Percentiles rank a stretch among this genome's conserved stretches.
These are phyloP conservation scores for Thalassiosira livingstoniorum DNA, from an alignment of 352 stramenopile genomes.

Conservation along the genomic window DNA sequence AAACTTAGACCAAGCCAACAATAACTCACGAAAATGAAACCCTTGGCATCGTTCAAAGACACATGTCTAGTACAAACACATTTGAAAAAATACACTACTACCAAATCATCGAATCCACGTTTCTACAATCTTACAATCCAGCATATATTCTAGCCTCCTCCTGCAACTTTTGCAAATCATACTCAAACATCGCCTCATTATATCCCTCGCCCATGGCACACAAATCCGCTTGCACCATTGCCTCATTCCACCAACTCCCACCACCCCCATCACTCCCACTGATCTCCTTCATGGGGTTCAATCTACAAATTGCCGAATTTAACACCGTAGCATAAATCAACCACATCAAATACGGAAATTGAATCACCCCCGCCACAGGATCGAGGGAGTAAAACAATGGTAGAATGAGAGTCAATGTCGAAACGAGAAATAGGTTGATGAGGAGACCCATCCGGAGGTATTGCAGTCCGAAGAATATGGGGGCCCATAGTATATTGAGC, in stretches of 20 bases:
- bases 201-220: conserved; percentile 47
- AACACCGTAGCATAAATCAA: conserved; percentile 72
- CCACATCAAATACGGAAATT: conserved; percentile 75
- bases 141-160: conserved; percentile 52
- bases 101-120: no score
- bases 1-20: no score
- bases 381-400: conserved; percentile 57
- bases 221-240: conserved; percentile 52
- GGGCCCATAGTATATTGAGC: conserved; percentile 77
- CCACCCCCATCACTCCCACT: no score
- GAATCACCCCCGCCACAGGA: conserved; percentile 54
- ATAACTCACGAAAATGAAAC: no score
- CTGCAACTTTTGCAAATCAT: conserved; percentile 60
- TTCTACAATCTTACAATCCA: no score
- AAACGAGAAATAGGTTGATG: conserved; percentile 64
- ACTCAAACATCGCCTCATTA: conserved; percentile 74
- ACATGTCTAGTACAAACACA: no score
- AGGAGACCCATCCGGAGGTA: conserved; percentile 55
- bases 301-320: conserved; percentile 69
- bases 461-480: conserved; percentile 74
- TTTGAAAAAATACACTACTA: no score
- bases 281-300: conserved; percentile 75
- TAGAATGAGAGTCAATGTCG: conserved; percentile 56
- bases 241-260: conserved; percentile 54
- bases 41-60: no score